Conservation (phyloP, 2,329 filamentous ascomycete species). For the Corinectria fuckeliana region DNA sequence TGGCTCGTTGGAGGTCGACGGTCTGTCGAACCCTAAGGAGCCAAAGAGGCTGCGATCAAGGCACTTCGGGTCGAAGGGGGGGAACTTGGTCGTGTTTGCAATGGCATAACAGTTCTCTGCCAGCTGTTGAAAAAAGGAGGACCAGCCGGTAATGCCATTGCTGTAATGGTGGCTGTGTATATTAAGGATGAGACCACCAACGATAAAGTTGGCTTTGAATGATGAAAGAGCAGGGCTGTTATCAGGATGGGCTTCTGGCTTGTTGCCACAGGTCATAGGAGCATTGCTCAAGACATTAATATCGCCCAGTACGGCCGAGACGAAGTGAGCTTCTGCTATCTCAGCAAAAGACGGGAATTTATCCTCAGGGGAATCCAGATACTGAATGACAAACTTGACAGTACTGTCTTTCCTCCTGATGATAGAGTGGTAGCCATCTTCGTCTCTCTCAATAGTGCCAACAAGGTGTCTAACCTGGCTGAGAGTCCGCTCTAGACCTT, state of each 20-base stretch:
- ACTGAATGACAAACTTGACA: conserved; percentile 44
- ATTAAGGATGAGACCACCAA: conserved; percentile 49
- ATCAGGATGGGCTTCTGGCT: conserved; percentile 46
- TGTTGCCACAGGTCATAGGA: conserved; percentile 48
- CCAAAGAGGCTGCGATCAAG: conserved; percentile 45
- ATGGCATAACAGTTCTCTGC: conserved; percentile 51
- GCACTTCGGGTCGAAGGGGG: conserved; percentile 44
- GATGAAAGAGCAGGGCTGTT: conserved; percentile 42
- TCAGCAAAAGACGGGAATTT: conserved; percentile 46
- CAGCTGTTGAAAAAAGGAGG: conserved; percentile 45
- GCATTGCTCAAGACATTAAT: conserved; percentile 42
- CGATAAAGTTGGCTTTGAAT: conserved; percentile 50
- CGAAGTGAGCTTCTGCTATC: conserved; percentile 46
- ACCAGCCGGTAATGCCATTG: conserved; percentile 49
- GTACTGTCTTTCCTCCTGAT: conserved; percentile 44
- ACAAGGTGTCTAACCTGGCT: conserved; percentile 47
- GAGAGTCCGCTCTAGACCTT: conserved; percentile 47
- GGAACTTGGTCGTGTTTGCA: conserved; percentile 38
- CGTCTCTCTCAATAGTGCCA: conserved; percentile 48
- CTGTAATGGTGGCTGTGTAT: conserved; percentile 50
- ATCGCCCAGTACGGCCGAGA: conserved; percentile 42
- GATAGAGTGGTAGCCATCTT: conserved; percentile 45
- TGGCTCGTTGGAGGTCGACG: neutral
- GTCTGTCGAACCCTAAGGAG: conserved; percentile 7
- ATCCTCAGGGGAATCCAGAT: conserved; percentile 45